Evolutionary conservation across 2,329 filamentous ascomycete species (phyloP).

Genomic region (Exophiala mesophila): DNA sequence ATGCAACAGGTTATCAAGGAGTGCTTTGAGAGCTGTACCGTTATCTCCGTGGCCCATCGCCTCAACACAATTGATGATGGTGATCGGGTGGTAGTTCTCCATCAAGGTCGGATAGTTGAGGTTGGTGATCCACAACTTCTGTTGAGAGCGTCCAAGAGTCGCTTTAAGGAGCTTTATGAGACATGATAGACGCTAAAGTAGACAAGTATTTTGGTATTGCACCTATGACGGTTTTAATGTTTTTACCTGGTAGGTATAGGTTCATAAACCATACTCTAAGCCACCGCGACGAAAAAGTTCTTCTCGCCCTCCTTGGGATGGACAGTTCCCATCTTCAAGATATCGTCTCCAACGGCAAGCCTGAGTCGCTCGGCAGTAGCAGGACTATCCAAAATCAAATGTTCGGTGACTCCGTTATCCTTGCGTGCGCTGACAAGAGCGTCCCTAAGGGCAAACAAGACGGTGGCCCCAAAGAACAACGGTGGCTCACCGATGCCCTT

Average conservation of each 20-base stretch:
- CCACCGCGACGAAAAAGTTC: constrained; percentile 63
- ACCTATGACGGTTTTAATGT: too few species aligned
- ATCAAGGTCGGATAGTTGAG: constrained; percentile 24
- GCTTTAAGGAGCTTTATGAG: constrained; percentile 26
- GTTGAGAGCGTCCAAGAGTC: constrained; percentile 30
- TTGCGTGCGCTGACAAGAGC: constrained; percentile 70
- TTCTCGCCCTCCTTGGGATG: constrained; percentile 70
- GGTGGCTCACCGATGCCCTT: constrained; percentile 72
- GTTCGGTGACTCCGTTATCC: constrained; percentile 62
- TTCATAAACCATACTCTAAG: too few species aligned
- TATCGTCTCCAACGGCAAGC: constrained; percentile 70
- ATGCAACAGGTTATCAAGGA: constrained; percentile 55
- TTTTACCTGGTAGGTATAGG: too few species aligned
- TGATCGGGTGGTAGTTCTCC: constrained; percentile 55
- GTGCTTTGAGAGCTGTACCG: constrained; percentile 53
- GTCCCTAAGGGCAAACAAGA: constrained; percentile 86
- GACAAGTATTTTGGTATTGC: too few species aligned
- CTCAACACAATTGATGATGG: constrained; percentile 59
- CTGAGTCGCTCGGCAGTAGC: constrained; percentile 81
- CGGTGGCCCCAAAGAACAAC: constrained; percentile 74
- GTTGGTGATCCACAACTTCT: constrained; percentile 26
- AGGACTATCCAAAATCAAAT: constrained; percentile 69
- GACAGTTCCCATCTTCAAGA: constrained; percentile 69
- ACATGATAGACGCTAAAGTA: too few species aligned
- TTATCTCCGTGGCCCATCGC: constrained; percentile 55